Conservation (phyloP, 257 asterid genomes). For the Solanum bulbocastanum region DNA sequence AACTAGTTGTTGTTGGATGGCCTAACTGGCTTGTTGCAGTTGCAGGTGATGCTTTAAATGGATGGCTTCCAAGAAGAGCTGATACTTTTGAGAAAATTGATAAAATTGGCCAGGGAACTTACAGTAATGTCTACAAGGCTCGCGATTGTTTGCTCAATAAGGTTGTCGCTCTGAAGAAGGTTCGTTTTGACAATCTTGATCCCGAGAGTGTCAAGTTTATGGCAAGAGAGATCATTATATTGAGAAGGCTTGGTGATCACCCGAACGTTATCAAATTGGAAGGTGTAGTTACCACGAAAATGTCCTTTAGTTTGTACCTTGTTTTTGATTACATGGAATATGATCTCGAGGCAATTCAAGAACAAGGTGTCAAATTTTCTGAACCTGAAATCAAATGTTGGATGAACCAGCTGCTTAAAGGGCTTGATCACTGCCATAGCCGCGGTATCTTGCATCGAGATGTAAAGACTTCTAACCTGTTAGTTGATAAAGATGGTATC, state of each 20-base stretch:
- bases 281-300: background rate
- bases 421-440: background rate
- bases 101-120: background rate
- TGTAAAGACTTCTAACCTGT: background rate
- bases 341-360: background rate
- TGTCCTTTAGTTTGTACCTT: background rate
- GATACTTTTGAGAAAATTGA: background rate
- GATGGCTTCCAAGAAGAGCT: background rate
- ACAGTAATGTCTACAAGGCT: background rate
- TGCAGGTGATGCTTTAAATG: background rate
- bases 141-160: background rate
- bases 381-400: background rate
- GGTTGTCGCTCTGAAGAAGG: background rate
- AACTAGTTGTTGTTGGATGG: background rate
- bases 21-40: background rate
- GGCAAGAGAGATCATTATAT: background rate
- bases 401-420: background rate
- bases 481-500: background rate
- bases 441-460: background rate
- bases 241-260: background rate
- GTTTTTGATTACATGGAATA: background rate
- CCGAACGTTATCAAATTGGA: background rate
- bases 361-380: background rate
- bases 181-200: background rate
- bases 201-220: background rate